phyloP scores from a whole-genome alignment of 768 basidiomycete species.

The Dentipellis fragilis region DNA sequence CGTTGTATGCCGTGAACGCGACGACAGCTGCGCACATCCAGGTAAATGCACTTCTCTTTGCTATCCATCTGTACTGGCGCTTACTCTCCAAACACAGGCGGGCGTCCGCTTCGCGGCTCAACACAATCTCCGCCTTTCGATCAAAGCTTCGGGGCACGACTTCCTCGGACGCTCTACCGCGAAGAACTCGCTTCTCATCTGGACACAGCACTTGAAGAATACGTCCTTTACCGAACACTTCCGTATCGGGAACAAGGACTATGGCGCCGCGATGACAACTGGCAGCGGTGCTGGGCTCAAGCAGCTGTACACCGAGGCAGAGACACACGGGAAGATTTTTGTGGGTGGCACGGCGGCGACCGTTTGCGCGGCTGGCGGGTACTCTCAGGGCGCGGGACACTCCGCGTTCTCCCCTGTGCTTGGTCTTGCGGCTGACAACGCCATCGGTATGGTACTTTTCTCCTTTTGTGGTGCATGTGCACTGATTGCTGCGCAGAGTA shows the following conservation, averaged over 20 bases:
- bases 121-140: conserved; percentile 21
- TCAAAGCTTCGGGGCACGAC: conserved; percentile 30
- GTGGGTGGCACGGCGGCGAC: conserved; percentile 17
- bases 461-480: neutral
- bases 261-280: conserved; percentile 18
- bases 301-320: conserved; percentile 9
- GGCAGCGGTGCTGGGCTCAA: conserved; percentile 15
- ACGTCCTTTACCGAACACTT: conserved; percentile 21
- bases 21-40: conserved; percentile 7
- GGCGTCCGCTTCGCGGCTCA: conserved; percentile 21
- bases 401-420: conserved; percentile 14
- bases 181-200: conserved; percentile 29
- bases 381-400: conserved; percentile 18
- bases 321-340: conserved; percentile 13
- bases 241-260: conserved; percentile 8
- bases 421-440: conserved; percentile 18
- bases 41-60: neutral
- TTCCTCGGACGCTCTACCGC: conserved; percentile 35
- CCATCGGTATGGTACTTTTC: conserved; percentile 9
- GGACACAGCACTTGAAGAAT: conserved; percentile 29
- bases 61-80: neutral
- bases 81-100: conserved; percentile 10
- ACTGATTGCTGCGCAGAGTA: neutral
- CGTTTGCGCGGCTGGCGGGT: conserved; percentile 15
- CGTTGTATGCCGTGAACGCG: conserved; percentile 12